A percentile compares a stretch with the other conserved stretches of the same genome.
Evolutionary conservation across 768 basidiomycete species (phyloP).

Genomic region (Suillus cothurnatus): DNA sequence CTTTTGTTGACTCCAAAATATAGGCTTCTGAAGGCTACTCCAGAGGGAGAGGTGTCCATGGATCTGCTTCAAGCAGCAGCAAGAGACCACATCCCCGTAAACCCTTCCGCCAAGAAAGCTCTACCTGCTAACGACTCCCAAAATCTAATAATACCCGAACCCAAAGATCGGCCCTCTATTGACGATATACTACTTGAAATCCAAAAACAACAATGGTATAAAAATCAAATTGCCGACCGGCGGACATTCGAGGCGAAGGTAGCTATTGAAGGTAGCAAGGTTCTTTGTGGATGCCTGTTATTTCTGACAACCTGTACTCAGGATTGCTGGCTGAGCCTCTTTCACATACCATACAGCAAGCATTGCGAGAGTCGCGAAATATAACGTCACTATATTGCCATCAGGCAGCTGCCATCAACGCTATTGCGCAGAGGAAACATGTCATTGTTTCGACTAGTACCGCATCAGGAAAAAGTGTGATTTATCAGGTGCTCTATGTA

Average conservation of each 20-base stretch:
- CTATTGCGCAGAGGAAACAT: conserved; percentile 56
- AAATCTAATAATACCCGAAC: conserved; percentile 35
- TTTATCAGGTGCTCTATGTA: conserved; percentile 68
- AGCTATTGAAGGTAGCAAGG: conserved; percentile 49
- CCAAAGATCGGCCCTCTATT: conserved; percentile 59
- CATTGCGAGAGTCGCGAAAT: conserved; percentile 57
- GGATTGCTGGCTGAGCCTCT: conserved; percentile 57
- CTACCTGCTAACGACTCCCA: background rate
- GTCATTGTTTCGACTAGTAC: conserved; percentile 91
- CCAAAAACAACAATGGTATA: conserved; percentile 62
- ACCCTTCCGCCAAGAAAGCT: conserved; percentile 40
- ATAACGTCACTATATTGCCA: conserved; percentile 68
- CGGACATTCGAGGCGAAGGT: conserved; percentile 55
- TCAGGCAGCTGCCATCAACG: conserved; percentile 73
- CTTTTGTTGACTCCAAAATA: background rate
- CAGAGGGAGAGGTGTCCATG: conserved; percentile 60
- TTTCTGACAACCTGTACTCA: conserved; percentile 20
- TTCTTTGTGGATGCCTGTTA: background rate
- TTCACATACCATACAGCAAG: conserved; percentile 55
- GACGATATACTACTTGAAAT: conserved; percentile 60
- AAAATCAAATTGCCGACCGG: conserved; percentile 64
- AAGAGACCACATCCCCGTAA: conserved; percentile 68
- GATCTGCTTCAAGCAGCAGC: conserved; percentile 66
- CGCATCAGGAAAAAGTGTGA: conserved; percentile 86
- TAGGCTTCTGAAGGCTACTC: conserved; percentile 62